Base-by-base conservation (phyloP, 1,139 yeast species). In the Saccharomyces hybrid region DNA sequence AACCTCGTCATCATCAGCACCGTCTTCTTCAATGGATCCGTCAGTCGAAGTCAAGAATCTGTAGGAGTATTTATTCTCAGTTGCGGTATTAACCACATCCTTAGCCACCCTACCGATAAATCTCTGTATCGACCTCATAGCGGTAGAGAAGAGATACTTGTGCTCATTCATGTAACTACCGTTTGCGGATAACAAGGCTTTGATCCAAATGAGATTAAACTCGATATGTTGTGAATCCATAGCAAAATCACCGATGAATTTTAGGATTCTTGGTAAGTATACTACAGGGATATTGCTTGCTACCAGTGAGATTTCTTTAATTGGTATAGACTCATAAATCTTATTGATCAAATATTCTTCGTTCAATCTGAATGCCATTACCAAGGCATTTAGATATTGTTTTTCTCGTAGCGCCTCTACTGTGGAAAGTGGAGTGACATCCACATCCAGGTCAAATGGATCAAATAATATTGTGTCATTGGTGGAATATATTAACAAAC, bases 361-460 rank as follows among this genome's bases (percentile, higher is more conserved):
- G 66, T 93, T 93, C 57, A 93, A 78, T 70, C 99, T 78, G 78
- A 93, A 91, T 1, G 98, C 82, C 97, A 93, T 91, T 27, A 91
- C 88, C 56, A 93, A 72, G 0, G 98, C 95, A 49, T 82, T 81
- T 60, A 91, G 74, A 67, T 82, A 90, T 56, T 90, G 91, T 58
- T 82, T 83, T 53, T 85, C 88, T 16, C 75, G 65, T 52, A 91
- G 73, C 11, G 83, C 78, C 55, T 82, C 86, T 30, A 82, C 57
- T 0, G 91, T 86, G 5, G 87, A 76, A 51, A 82, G 86, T 0
- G 97, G 95, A 0, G 99, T 93, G 46, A 93, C 83, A 64, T 95
- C 99, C 50, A 91, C 77, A 68, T 93, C 98, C 66, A 93, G 78
- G 69, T 95, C 98, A 70, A 88, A 89, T 48, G 99, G 99, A 75